These are phyloP conservation scores for Coemansia pectinata DNA, from an alignment of 192 early-diverging fungal genomes.

Conservation along the genomic window DNA sequence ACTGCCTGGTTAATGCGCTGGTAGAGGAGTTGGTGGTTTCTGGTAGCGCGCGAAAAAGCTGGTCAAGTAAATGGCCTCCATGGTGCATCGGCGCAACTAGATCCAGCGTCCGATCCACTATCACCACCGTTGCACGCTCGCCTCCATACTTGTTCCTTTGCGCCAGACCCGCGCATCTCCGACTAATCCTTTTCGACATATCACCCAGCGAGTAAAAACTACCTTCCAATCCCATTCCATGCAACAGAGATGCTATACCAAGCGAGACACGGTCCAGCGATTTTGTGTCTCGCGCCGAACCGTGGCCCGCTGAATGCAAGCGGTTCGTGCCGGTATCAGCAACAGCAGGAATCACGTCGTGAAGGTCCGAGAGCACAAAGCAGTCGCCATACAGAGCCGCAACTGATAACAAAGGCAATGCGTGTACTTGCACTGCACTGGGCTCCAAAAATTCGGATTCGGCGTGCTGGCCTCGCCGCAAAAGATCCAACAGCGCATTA, in stretches of 20 bases:
- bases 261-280: conserved; percentile 28
- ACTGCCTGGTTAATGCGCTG: background rate
- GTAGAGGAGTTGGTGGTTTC: background rate
- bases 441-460: background rate
- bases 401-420: conserved; percentile 13
- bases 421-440: conserved; percentile 10
- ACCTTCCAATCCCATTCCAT: conserved; percentile 20
- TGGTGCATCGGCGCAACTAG: conserved; percentile 40
- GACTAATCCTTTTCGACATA: conserved; percentile 22
- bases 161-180: conserved; percentile 29
- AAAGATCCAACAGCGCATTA: conserved; percentile 3
- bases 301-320: background rate
- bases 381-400: conserved; percentile 10
- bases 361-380: conserved; percentile 32
- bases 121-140: conserved; percentile 17
- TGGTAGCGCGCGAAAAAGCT: conserved; percentile 21
- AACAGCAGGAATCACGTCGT: background rate
- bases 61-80: conserved; percentile 28
- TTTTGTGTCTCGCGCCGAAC: conserved; percentile 10
- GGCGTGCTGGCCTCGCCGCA: conserved; percentile 11
- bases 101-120: conserved; percentile 45
- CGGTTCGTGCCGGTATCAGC: background rate
- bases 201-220: conserved; percentile 46
- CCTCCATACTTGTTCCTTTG: background rate
- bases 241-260: conserved; percentile 23